Evolutionary conservation across 129 eudicot species (phyloP), one percentile per base, ranked within the genome.

Genomic region (Escallonia herrerae): DNA sequence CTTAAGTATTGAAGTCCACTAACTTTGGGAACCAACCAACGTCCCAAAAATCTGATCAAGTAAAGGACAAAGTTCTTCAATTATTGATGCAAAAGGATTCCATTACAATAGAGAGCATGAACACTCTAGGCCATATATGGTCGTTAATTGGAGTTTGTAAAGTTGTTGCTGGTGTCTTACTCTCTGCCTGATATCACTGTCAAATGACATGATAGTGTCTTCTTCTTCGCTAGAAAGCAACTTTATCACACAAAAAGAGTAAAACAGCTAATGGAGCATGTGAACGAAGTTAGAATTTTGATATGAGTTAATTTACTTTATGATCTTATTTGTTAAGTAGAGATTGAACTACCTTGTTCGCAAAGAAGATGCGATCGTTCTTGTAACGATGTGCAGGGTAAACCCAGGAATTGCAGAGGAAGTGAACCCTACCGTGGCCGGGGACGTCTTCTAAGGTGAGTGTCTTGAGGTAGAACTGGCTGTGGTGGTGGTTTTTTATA

Each of bases 351-450:
- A 76, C 81, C 81, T 76, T 70, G 52, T 76, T 76, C 3, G 67
- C n/a, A 40, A 76, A 76, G 71, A 76, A 76, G 13, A 76, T 40
- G 40, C 81, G 68, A 61, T 76, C 63, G 22, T 65, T 47, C 2
- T 9, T 48, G 61, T 75, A 75, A 14, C 66, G 63, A 4, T 41
- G 60, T 7, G 67, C 62, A 2, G 81, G 81, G 69, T 76, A 76
- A 59, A 70, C 76, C 81, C 81, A 76, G 33, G 81, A 76, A 67
- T 70, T 76, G 67, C 81, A 76, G 37, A 64, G 47, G 58, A 76
- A 76, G 56, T 69, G 68, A 7, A 71, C 59, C 49, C 53, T 55
- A 3, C 73, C 81, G 11, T 77, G 81, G 40, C 41, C 48, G 2
- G 76, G 81, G 40, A 70, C 56, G 11, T 71, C 81, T 10, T 77